Percentiles rank a stretch among this genome's conserved stretches.
Evolutionary conservation across 192 early-diverging fungal genomes (phyloP).

Genomic region (Backusella psychrophila): DNA sequence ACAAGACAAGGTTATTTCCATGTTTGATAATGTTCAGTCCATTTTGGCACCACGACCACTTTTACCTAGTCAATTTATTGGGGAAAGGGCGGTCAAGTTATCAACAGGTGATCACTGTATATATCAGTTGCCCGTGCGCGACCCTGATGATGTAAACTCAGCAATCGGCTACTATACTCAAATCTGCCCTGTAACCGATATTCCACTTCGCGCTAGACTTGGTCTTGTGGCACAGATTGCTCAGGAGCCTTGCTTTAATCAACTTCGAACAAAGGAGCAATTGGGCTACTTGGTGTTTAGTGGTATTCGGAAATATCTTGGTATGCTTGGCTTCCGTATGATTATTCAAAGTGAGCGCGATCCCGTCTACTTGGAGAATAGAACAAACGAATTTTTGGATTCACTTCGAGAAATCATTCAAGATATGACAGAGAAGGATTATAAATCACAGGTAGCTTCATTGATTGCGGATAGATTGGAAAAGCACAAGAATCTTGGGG

Average conservation of each 20-base stretch:
- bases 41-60: conserved; percentile 55
- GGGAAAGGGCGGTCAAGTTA: conserved; percentile 32
- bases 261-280: conserved; percentile 84
- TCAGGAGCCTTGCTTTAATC: conserved; percentile 85
- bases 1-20: conserved; percentile 50
- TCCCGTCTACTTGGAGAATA: conserved; percentile 69
- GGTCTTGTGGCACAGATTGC: conserved; percentile 73
- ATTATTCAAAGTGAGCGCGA: conserved; percentile 84
- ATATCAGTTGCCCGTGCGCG: conserved; percentile 45
- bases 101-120: conserved; percentile 34
- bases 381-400: conserved; percentile 70
- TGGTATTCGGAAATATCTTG: conserved; percentile 48
- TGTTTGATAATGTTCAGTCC: conserved; percentile 49
- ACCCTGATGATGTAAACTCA: conserved; percentile 80
- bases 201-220: conserved; percentile 46
- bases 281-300: conserved; percentile 68
- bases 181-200: conserved; percentile 55
- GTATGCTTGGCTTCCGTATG: conserved; percentile 63
- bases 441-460: conserved; percentile 62
- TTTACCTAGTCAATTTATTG: conserved; percentile 38
- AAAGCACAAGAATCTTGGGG: conserved; percentile 72
- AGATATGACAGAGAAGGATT: conserved; percentile 66
- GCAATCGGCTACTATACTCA: conserved; percentile 79
- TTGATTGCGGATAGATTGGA: conserved; percentile 63
- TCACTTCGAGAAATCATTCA: conserved; percentile 33